These are phyloP conservation scores for Plasmodium vinckei DNA, from an alignment of 169 alveolate genomes.

Conservation along the genomic window DNA sequence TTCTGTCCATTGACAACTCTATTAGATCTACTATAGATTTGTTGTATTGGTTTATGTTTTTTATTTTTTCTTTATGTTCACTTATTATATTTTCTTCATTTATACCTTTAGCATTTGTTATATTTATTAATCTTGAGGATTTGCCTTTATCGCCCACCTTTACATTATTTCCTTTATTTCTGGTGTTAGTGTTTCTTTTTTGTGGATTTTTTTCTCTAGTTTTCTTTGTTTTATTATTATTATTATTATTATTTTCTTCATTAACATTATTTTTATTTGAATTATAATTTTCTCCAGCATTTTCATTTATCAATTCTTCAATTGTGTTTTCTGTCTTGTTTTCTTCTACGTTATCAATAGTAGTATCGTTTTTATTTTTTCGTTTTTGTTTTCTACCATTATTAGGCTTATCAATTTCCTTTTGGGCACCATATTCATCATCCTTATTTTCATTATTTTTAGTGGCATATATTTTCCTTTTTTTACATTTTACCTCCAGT, in stretches of 20 bases:
- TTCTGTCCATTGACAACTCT: slow-evolving; percentile 56
- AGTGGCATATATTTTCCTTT: no score
- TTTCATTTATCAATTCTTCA: neutral
- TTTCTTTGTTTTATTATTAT: slow-evolving; percentile 1
- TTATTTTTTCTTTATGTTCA: slow-evolving; percentile 4
- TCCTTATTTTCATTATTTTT: no score
- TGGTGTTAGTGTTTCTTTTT: neutral
- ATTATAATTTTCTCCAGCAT: neutral
- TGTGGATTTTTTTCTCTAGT: neutral
- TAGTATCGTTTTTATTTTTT: no score
- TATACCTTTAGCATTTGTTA: neutral
- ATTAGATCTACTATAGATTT: slow-evolving; percentile 66
- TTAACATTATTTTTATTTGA: neutral
- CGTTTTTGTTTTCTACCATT: no score
- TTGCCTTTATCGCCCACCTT: neutral
- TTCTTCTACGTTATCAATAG: neutral
- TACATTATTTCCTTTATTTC: neutral
- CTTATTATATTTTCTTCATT: slow-evolving; percentile 11
- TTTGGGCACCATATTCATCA: no score
- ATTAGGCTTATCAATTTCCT: no score
- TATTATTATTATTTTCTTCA: neutral
- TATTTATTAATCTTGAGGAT: neutral
- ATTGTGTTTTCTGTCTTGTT: neutral
- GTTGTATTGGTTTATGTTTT: slow-evolving; percentile 19
- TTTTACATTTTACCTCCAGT: no score